Base-by-base conservation (phyloP, 208 protist genomes). In the Trypanosoma mega region DNA sequence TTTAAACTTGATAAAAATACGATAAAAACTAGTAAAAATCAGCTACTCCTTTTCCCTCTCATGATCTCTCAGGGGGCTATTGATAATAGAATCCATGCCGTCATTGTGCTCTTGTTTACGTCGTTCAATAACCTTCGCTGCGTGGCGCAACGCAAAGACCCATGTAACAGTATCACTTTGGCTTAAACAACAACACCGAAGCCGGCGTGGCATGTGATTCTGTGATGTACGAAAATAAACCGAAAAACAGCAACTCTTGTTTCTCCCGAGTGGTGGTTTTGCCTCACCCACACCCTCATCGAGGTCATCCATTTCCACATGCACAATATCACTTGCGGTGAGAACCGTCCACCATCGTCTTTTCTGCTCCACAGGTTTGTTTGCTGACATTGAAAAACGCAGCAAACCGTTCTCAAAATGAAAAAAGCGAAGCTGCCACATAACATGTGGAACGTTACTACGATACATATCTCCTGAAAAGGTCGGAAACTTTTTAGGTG, bases 381-480 rank as follows among this genome's bases (percentile, higher is more conserved):
- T 6, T 33, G 48, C 11, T 18, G 20, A 3, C 47, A 45, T 56
- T 27, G 48, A 46, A 30, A 56, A 64, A 29, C 58, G 58, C 24
- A 64, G 45, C 30, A 64, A 31, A 27, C 58, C 46, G 14, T 44
- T 16, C 3, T 44, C 24, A 48, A 56, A 56, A 14, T 56, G 37
- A 34, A 55, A 27, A 11, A 64, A 64, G 20, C 58, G 58, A n/a
- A 54, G 58, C 33, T 64, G 58, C 58, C 58, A 64, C 21, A 37
- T 26, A 3, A 55, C 47, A 23, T 64, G n/a, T 9, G 58, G 58
- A 4, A 47, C 48, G 23, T 3, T 36, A 37, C 58, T 64, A 33
- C 58, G 58, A 27, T 64, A 64, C 0, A 64, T 3, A 21, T 41
- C 20, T 24, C 58, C 58, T n/a, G 33, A 14, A 9, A 64, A 31